Evolutionary conservation across 345 rosid species (phyloP), one percentile per base, ranked within the genome.

Genomic region (Pseudoturritis turrita): DNA sequence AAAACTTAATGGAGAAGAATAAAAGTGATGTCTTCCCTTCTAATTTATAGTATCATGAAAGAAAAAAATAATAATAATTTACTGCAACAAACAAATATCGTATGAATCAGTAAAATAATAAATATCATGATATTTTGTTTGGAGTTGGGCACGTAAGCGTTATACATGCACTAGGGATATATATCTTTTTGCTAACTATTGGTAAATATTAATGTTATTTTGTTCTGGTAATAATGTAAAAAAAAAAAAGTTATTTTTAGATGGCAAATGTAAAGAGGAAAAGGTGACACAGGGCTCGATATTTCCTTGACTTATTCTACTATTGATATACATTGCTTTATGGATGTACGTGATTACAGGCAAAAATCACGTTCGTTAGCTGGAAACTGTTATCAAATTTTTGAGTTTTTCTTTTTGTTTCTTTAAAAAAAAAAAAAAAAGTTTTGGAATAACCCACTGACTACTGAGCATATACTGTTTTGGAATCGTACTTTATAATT

Each of bases 271-370:
- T n/a, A 36, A 28, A 57, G 45, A 47, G 52, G 43, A 49, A 66
- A 66, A 13, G 53, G 67, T 56, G 78, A 60, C 74, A 75, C 74
- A 61, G 21, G 56, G 74, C 70, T 68, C 74, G 13, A 68, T 41
- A 50, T 64, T 49, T 50, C 28, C 36, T 68, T 68, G 74, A 68
- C 79, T 75, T 68, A 35, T 75, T 75, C 79, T 33, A 35, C 56
- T 51, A 59, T 75, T 50, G 47, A 67, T 75, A 52, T 68, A 52
- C 78, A 61, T 58, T 43, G 78, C 74, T 75, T 69, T 60, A 43
- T 68, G 74, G 70, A 75, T 68, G 74, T 75, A 75, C 79, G 79
- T 75, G 74, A 53, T 75, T 75, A 52, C 74, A 75, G 79, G 64
- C 79, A 3, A 61, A 68, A 9, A 29, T 68, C 74, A 68, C 79